These are phyloP conservation scores for Glutinoglossum americanum DNA, from an alignment of 495 filamentous ascomycete genomes.

Conservation along the genomic window DNA sequence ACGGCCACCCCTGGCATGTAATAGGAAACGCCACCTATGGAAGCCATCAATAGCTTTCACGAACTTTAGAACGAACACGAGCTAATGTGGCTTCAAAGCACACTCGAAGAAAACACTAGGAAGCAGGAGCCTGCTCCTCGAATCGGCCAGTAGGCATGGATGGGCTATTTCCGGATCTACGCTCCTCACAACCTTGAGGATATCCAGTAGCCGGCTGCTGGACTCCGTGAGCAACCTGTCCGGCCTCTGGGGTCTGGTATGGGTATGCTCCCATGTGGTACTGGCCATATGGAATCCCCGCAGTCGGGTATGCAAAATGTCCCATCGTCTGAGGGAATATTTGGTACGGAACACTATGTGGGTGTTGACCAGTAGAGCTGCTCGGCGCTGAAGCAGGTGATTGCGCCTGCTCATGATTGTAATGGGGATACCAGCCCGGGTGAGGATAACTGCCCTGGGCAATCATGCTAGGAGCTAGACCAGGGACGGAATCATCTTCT, in stretches of 20 bases:
- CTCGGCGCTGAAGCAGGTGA: neutral
- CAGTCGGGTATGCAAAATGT: slow-evolving; percentile 1
- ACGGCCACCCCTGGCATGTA: neutral
- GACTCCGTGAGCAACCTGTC: neutral
- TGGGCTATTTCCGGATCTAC: neutral
- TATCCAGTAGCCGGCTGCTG: neutral
- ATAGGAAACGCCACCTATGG: neutral
- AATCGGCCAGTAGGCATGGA: neutral
- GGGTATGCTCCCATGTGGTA: neutral
- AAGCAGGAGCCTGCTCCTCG: neutral
- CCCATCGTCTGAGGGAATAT: slow-evolving; percentile 1
- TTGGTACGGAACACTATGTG: neutral
- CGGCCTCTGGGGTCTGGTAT: neutral
- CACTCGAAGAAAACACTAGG: neutral
- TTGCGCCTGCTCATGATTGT: neutral
- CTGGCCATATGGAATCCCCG: neutral
- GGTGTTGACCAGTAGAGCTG: neutral
- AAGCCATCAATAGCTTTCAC: neutral
- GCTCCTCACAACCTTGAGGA: neutral
- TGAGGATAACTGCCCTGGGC: neutral
- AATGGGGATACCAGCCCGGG: neutral
- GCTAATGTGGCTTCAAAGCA: neutral
- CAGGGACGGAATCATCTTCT: neutral
- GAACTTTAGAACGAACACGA: neutral
- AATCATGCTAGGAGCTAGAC: neutral